Base-by-base conservation (phyloP, 2,329 filamentous ascomycete genomes). In the Talaromyces atroroseus region DNA sequence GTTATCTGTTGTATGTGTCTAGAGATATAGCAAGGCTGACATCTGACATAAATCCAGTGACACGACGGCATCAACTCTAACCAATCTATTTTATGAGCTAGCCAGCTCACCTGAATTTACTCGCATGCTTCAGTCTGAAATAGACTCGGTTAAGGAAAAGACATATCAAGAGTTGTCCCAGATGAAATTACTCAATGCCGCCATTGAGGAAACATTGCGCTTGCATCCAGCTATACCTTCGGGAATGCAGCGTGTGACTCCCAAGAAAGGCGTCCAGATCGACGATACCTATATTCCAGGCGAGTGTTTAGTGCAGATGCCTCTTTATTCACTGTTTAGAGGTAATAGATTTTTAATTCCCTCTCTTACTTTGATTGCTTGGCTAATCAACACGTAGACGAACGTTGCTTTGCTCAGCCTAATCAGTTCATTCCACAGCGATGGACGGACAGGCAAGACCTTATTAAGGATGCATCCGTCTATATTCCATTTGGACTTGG, bases 161-260 rank as follows among this genome's bases (percentile, higher is more conserved):
- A 5, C 61, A 56, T 44, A 65, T 65, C n/a, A 63, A 60, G 7
- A 62, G 57, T 0, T 57, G 59, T 24, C 52, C 38, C 21, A 34
- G 5, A 49, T 58, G 56, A 42, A 49, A 50, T 36, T 58, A 58
- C 75, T 50, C 3, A 56, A 50, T 18, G 57, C 57, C 6, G 48
- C 52, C 8, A 56, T 58, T 47, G 52, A 58, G 2, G 57, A 58
- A 58, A 56, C 57, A 34, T 44, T 58, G 24, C 74, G 72, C 56
- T 49, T 58, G 40, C 57, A 58, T 44, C 57, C 57, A 18, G 34
- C 57, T 36, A 14, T 56, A 32, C 52, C 52, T 12, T 56, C 74
- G 3, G 63, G 64, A 0, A 61, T 76, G 2, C 69, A 72, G 44
- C 65, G 74, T 1, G 48, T 67, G n/a, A 56, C 52, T 20, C 69